Percentiles rank a stretch among this genome's conserved stretches.
These are phyloP conservation scores for Phytophthora litchii DNA, from an alignment of 352 stramenopile species.

Conservation along the genomic window DNA sequence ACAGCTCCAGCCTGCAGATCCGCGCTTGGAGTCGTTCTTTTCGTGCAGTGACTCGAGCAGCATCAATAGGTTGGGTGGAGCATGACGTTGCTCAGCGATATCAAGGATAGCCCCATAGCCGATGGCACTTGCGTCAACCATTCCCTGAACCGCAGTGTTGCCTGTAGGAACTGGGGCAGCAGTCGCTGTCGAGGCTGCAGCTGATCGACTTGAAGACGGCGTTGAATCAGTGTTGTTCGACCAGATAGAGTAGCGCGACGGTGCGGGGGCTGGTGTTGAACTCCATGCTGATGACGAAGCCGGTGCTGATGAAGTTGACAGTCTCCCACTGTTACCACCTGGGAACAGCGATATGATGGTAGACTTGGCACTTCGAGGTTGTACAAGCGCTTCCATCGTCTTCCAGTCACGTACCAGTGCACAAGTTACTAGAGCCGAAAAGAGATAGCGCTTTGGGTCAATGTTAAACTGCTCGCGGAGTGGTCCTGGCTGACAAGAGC, in stretches of 20 bases:
- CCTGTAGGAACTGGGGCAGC: slow-evolving; percentile 14
- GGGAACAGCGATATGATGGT: slow-evolving; percentile 43
- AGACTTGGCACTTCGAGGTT: slow-evolving; percentile 44
- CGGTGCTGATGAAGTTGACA: slow-evolving; percentile 16
- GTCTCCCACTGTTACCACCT: slow-evolving; percentile 15
- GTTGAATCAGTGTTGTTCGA: slow-evolving; percentile 31
- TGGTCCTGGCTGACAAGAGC: slow-evolving; percentile 28
- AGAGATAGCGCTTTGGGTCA: slow-evolving; percentile 60
- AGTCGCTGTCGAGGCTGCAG: slow-evolving; percentile 13
- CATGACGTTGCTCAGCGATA: slow-evolving; percentile 52
- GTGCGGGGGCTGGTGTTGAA: slow-evolving; percentile 24
- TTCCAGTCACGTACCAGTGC: slow-evolving; percentile 59
- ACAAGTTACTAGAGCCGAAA: slow-evolving; percentile 50
- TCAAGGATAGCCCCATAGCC: slow-evolving; percentile 78
- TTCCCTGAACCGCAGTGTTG: slow-evolving; percentile 26
- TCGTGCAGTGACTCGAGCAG: slow-evolving; percentile 52
- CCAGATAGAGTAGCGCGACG: slow-evolving; percentile 40
- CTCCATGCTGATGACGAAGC: slow-evolving; percentile 31
- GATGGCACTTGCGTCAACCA: slow-evolving; percentile 51
- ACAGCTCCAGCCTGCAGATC: slow-evolving; percentile 50
- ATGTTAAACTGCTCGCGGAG: slow-evolving; percentile 57
- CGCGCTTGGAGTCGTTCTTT: slow-evolving; percentile 59
- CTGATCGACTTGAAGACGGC: slow-evolving; percentile 21
- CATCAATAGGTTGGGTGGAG: slow-evolving; percentile 49
- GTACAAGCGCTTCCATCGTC: slow-evolving; percentile 53